phyloP scores from a whole-genome alignment of 768 basidiomycete genomes.

The Boletus pseudopeckii region DNA sequence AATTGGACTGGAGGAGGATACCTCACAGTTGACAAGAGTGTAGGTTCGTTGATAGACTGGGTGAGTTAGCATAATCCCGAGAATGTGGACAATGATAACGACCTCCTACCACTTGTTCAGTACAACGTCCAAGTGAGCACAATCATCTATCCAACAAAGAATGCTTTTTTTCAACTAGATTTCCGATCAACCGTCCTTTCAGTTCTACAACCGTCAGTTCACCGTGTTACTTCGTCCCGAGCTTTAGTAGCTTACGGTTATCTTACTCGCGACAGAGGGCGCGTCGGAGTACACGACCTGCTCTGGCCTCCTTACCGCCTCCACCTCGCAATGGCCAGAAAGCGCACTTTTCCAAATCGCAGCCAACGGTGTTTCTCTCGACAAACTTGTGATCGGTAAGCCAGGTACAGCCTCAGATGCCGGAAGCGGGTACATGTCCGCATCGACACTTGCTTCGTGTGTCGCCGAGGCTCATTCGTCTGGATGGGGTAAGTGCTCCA shows the following conservation, averaged over 20 bases:
- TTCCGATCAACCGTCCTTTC: too few species aligned
- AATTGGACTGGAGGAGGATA: constrained; percentile 41
- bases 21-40: constrained; percentile 35
- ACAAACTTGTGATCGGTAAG: constrained; percentile 77
- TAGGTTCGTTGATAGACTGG: constrained; percentile 45
- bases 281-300: constrained; percentile 37
- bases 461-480: constrained; percentile 44
- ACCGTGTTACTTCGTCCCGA: not conserved
- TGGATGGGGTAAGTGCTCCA: constrained; percentile 13
- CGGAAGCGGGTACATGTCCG: constrained; percentile 53
- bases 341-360: constrained; percentile 47
- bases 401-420: constrained; percentile 51
- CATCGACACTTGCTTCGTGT: constrained; percentile 55
- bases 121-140: constrained; percentile 40
- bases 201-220: constrained; percentile 24
- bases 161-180: too few species aligned
- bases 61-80: constrained; percentile 12
- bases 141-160: too few species aligned
- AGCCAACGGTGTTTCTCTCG: constrained; percentile 51
- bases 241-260: too few species aligned
- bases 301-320: constrained; percentile 35
- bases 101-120: constrained; percentile 14
- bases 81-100: too few species aligned
- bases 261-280: constrained; percentile 20
- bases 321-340: constrained; percentile 39